Percentiles rank a stretch among this genome's conserved stretches.
phyloP scores from a whole-genome alignment of 352 stramenopile genomes.

The Phytophthora colocasiae region DNA sequence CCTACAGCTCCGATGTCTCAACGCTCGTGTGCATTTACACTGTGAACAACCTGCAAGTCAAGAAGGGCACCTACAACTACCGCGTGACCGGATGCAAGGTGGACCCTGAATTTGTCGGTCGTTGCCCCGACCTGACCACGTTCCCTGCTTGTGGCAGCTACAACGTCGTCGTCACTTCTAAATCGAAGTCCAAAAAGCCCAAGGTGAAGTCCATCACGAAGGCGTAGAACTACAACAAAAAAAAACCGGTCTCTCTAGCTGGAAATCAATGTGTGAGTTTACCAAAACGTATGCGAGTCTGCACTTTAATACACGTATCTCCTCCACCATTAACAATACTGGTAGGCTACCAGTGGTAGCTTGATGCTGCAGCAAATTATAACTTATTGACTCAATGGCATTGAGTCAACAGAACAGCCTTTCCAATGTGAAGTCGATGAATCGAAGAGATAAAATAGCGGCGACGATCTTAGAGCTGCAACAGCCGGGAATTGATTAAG shows the following conservation, averaged over 20 bases:
- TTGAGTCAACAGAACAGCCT: slow-evolving; percentile 10
- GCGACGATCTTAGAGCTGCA: background rate
- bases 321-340: too few relatives aligned
- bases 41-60: slow-evolving; percentile 35
- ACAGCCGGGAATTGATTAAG: slow-evolving; percentile 10
- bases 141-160: slow-evolving; percentile 28
- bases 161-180: slow-evolving; percentile 38
- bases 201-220: slow-evolving; percentile 42
- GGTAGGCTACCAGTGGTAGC: background rate
- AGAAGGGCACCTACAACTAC: slow-evolving; percentile 57
- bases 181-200: slow-evolving; percentile 37
- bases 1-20: slow-evolving; percentile 36
- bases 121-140: slow-evolving; percentile 39
- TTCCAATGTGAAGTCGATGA: background rate
- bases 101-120: slow-evolving; percentile 34
- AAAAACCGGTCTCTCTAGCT: background rate
- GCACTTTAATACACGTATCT: too few relatives aligned
- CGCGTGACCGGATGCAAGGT: slow-evolving; percentile 46
- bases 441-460: background rate
- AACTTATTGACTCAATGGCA: background rate
- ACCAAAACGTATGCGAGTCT: background rate
- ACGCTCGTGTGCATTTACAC: slow-evolving; percentile 42
- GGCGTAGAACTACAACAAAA: slow-evolving; percentile 14
- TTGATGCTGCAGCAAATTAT: background rate
- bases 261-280: slow-evolving; percentile 15